These are phyloP conservation scores for Starmerella geochares DNA, from an alignment of 805 yeast genomes.

Conservation along the genomic window DNA sequence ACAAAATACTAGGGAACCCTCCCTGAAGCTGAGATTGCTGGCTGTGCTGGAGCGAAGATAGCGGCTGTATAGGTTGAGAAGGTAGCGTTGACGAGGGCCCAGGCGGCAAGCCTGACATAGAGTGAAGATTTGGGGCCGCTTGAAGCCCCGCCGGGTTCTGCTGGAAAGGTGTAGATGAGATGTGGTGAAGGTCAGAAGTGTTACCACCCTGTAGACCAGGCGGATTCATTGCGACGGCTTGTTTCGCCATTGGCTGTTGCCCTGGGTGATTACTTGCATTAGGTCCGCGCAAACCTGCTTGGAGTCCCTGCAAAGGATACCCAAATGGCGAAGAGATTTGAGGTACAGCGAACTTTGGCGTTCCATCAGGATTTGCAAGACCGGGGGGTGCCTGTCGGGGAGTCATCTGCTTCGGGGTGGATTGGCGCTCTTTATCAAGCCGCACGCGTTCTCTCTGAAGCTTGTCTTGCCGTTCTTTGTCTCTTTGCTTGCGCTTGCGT, in stretches of 20 bases:
- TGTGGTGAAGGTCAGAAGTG: background rate
- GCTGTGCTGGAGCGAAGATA: background rate
- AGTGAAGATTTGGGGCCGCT: background rate
- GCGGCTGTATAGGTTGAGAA: background rate
- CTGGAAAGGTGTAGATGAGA: background rate
- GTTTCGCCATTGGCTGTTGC: background rate
- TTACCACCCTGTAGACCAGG: background rate
- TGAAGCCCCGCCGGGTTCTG: background rate
- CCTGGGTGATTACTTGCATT: background rate
- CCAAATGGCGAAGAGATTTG: background rate
- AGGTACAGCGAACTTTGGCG: background rate
- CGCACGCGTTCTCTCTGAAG: background rate
- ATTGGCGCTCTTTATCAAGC: background rate
- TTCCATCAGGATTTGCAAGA: background rate
- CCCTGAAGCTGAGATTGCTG: background rate
- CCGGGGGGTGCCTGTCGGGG: background rate
- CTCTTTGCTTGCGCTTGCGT: slow-evolving; percentile 3
- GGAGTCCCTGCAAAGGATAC: background rate
- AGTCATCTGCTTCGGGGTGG: background rate
- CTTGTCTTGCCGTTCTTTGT: background rate
- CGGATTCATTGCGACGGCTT: background rate
- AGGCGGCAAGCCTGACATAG: background rate
- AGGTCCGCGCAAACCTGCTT: background rate
- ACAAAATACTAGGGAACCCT: background rate
- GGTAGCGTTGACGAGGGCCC: background rate